Evolutionary conservation across 768 basidiomycete species (phyloP).

Genomic region (Lactarius sanguifluus): DNA sequence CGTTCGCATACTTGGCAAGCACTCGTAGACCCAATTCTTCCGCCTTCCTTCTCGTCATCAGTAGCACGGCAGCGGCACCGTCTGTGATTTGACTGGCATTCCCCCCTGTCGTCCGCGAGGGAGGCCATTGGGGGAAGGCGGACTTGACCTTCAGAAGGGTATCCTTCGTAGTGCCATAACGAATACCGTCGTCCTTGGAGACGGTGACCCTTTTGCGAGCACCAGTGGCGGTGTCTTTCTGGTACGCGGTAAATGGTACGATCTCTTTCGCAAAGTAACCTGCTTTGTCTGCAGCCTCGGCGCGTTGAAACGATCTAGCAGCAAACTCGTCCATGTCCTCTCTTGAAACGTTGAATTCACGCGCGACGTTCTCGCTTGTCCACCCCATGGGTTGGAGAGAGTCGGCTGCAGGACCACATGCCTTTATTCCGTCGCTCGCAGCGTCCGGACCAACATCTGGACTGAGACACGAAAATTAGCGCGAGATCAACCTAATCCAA

Average conservation of each 20-base stretch:
- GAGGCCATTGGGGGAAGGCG: conserved; percentile 85
- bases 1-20: conserved; percentile 77
- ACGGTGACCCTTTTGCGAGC: conserved; percentile 53
- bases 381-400: conserved; percentile 80
- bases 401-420: conserved; percentile 56
- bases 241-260: conserved; percentile 68
- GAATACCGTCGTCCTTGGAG: conserved; percentile 73
- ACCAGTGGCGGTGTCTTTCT: conserved; percentile 56
- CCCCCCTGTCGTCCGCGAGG: conserved; percentile 72
- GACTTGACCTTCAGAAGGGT: conserved; percentile 60
- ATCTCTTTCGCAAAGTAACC: conserved; percentile 71
- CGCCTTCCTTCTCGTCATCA: conserved; percentile 81
- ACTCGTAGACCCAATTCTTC: conserved; percentile 70
- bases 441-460: conserved; percentile 61
- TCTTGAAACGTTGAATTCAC: conserved; percentile 67
- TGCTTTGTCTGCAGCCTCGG: conserved; percentile 67
- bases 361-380: conserved; percentile 86
- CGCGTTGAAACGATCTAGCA: conserved; percentile 73
- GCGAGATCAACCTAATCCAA: conserved; percentile 30
- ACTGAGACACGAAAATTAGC: conserved; percentile 39
- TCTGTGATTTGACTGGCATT: conserved; percentile 87
- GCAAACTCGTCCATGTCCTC: conserved; percentile 77
- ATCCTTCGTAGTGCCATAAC: conserved; percentile 70
- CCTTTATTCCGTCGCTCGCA: conserved; percentile 61
- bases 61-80: conserved; percentile 74